Conservation (phyloP, 805 yeast species). For the Saturnispora kantuleensis region DNA sequence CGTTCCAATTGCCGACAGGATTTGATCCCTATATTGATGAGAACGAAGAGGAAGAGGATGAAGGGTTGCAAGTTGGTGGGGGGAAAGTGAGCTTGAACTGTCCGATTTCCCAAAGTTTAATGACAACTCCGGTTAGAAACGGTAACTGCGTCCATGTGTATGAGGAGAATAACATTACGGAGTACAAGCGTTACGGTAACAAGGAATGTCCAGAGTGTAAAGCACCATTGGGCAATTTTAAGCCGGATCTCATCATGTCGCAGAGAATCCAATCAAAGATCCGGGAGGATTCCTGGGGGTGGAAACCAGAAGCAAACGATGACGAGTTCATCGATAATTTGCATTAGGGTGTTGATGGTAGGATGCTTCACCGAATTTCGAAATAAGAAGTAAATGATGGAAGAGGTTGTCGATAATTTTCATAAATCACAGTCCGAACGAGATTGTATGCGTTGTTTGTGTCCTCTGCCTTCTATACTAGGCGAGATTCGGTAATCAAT, state of each 20-base stretch:
- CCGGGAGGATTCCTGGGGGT: slow-evolving; percentile 6
- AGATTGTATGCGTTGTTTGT: no score
- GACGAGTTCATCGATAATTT: not conserved
- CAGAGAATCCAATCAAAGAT: slow-evolving; percentile 10
- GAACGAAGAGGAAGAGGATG: slow-evolving; percentile 35
- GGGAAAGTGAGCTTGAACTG: slow-evolving; percentile 61
- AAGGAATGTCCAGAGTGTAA: slow-evolving; percentile 52
- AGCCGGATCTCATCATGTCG: slow-evolving; percentile 13
- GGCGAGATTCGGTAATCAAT: no score
- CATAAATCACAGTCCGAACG: no score
- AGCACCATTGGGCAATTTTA: slow-evolving; percentile 10
- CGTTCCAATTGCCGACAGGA: slow-evolving; percentile 45
- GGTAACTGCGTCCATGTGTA: slow-evolving; percentile 51
- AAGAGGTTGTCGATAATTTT: slow-evolving; percentile 2
- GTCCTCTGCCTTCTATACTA: no score
- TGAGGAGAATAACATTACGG: slow-evolving; percentile 38
- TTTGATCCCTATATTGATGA: slow-evolving; percentile 16
- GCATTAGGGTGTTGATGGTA: no score
- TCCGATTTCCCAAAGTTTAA: slow-evolving; percentile 49
- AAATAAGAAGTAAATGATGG: no score
- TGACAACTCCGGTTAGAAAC: slow-evolving; percentile 47
- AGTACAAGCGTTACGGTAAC: slow-evolving; percentile 21
- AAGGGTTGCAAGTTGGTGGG: slow-evolving; percentile 54
- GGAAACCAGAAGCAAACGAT: slow-evolving; percentile 5
- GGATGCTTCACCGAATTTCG: no score